These are phyloP conservation scores for Pseudophaeomoniella oleicola DNA, from an alignment of 2,329 filamentous ascomycete species.

Conservation along the genomic window DNA sequence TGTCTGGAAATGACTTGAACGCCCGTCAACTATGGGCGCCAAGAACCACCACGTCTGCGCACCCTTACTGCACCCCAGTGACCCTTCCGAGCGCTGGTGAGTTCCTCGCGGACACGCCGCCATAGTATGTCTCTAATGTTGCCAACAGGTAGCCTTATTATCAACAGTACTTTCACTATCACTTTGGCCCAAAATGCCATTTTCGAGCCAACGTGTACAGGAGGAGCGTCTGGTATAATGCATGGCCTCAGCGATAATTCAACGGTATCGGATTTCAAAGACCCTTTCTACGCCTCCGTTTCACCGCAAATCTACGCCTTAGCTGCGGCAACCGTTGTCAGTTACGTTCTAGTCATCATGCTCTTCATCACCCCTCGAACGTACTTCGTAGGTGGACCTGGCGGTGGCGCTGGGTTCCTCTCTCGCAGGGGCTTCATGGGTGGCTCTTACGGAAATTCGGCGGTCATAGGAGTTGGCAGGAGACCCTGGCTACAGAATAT, in stretches of 20 bases:
- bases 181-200: constrained; percentile 33
- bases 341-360: constrained; percentile 87
- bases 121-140: constrained; percentile 2
- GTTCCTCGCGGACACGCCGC: constrained; percentile 1
- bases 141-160: constrained; percentile 24
- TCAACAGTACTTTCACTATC: constrained; percentile 26
- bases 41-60: constrained; percentile 17
- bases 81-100: constrained; percentile 44
- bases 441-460: constrained; percentile 52
- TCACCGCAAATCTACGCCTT: constrained; percentile 90
- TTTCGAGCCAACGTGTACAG: constrained; percentile 35
- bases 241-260: constrained; percentile 20
- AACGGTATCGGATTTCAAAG: constrained; percentile 52
- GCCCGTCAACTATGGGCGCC: constrained; percentile 12
- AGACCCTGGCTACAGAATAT: constrained; percentile 84
- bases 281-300: constrained; percentile 87
- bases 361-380: constrained; percentile 89
- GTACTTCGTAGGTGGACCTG: constrained; percentile 66
- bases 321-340: constrained; percentile 76
- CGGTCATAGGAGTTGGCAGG: constrained; percentile 72
- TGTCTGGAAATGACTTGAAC: not conserved
- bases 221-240: constrained; percentile 14
- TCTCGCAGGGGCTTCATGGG: constrained; percentile 74
- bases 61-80: constrained; percentile 45
- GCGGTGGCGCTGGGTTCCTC: constrained; percentile 48